Evolutionary conservation across 192 early-diverging fungal genomes (phyloP), one percentile per base, ranked within the genome.

Genomic region (Podila minutissima): DNA sequence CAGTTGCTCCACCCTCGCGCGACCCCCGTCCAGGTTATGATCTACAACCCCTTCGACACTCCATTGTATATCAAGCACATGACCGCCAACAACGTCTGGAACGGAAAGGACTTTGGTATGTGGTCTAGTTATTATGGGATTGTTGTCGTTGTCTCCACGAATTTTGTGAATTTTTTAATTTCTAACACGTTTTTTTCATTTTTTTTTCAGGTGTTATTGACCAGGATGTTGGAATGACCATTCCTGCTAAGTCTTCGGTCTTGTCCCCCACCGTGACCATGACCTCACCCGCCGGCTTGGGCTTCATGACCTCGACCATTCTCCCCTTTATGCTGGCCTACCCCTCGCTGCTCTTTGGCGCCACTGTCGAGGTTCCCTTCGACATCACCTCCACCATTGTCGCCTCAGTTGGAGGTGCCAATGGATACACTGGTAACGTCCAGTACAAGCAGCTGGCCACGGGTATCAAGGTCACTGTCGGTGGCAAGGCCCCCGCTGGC

Each of bases 41-140:
- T 90, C 53, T 82, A 84, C 38, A 86, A 90, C 72, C 89, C 89
- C 32, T 90, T 90, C 74, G 82, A 82, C 53, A 76, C 87, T 33
- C 73, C 77, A 28, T 58, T 90, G 12, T 71, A 69, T 38, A 86
- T 90, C 69, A 71, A 85, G 48, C 83, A 69, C 60, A 84, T 90
- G 59, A 26, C 65, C 17, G 82, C 85, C 20, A 53, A 64, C 37
- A 78, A 65, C 37, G 61, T 58, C 19, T 88, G 83, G 74, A 19
- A 79, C 0, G 85, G 82, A 58, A 82, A 74, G 66, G 70, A 74
- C 38, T 73, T 89, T 24, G 88, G 89, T 29, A 29, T 29, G 29
- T 29, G 29, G 29, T 3, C 29, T 29, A 29, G 29, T 29, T 1
- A 29, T 29, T 29, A 29, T 29, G 29, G 29, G 29, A 29, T 29